Base-by-base conservation (phyloP, 2,329 filamentous ascomycete genomes). In the Curvularia eragrostidis region DNA sequence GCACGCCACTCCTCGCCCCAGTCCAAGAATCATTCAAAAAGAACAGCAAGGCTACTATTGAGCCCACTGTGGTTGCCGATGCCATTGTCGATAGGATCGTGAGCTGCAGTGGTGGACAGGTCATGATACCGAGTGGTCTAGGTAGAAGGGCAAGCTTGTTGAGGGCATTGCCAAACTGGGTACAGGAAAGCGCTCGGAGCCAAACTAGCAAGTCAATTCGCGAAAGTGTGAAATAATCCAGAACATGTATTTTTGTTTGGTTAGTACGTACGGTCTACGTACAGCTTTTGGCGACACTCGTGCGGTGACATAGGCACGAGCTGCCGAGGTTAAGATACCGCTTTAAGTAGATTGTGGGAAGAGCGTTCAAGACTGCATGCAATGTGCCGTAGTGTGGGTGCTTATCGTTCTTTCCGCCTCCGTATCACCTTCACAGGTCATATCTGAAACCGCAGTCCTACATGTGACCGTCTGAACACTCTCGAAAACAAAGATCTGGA, bases 91-190 rank as follows among this genome's bases (percentile, higher is more conserved):
- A 73, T 49, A 77, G 79, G 62, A 71, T 82, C 13, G 48, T 79
- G 39, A 74, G 67, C 26, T 75, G 76, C 18, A 65, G 67, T 7
- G 74, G 79, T 10, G 76, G 73, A 7, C 79, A 81, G 62, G 59
- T 82, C 5, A 71, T 81, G 43, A 38, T 82, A 30, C 77, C 77
- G 56, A 10, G 26, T 12, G 28, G 39, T 9, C 18, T 53, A 43
- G 7, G 32, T 70, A 39, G 46, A 74, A 13, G 34, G 15, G 34
- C 61, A 1, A 69, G 74, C 4, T 68, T 67, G 7, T 61, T 84
- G 32, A 74, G 81, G 53, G 81, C 75, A 0, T 78, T 77, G 72
- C 81, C 82, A 1, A 75, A 75, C 38, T 84, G 82, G 82, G 26
- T 82, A 52, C 81, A 84, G 64, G 80, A 83, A 64, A 36, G 41